phyloP scores from a whole-genome alignment of 306 rosid genomes.

The Cicer bijugum region DNA sequence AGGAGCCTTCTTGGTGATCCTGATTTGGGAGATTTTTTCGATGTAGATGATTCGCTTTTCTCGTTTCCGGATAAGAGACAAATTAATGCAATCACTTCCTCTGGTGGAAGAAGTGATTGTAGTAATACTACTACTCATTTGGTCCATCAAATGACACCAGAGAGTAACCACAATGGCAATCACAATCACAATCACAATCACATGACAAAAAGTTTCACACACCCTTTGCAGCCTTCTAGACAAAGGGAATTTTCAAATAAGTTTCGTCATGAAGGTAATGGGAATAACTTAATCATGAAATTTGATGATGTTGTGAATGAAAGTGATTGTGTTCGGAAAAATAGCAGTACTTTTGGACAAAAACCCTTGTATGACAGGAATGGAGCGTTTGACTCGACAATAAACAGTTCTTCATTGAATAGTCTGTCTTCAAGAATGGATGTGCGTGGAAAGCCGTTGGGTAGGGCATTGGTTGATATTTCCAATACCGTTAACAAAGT shows the following conservation, averaged over 20 bases:
- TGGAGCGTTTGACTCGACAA: constrained; percentile 28
- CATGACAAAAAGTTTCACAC: constrained; percentile 44
- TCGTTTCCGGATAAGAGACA: constrained; percentile 46
- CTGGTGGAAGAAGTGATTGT: constrained; percentile 44
- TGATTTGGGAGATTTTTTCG: constrained; percentile 69
- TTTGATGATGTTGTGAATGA: constrained; percentile 72
- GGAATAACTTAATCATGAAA: constrained; percentile 66
- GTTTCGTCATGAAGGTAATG: constrained; percentile 49
- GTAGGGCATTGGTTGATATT: constrained; percentile 66
- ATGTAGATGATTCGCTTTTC: constrained; percentile 52
- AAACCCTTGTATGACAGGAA: constrained; percentile 42
- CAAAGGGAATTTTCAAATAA: constrained; percentile 50
- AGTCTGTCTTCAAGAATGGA: constrained; percentile 47
- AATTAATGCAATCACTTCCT: constrained; percentile 8
- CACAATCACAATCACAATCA: constrained; percentile 18
- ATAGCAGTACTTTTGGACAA: constrained; percentile 48
- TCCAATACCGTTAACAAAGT: constrained; percentile 57
- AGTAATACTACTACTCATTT: constrained; percentile 50
- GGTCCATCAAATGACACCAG: constrained; percentile 36
- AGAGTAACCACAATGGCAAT: not conserved
- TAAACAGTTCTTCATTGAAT: constrained; percentile 45
- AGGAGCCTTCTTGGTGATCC: constrained; percentile 88
- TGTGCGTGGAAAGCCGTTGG: constrained; percentile 46
- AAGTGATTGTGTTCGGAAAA: constrained; percentile 41
- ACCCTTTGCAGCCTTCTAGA: constrained; percentile 54